Base-by-base conservation (phyloP, 2,329 filamentous ascomycete species). In the Colletotrichum godetiae region DNA sequence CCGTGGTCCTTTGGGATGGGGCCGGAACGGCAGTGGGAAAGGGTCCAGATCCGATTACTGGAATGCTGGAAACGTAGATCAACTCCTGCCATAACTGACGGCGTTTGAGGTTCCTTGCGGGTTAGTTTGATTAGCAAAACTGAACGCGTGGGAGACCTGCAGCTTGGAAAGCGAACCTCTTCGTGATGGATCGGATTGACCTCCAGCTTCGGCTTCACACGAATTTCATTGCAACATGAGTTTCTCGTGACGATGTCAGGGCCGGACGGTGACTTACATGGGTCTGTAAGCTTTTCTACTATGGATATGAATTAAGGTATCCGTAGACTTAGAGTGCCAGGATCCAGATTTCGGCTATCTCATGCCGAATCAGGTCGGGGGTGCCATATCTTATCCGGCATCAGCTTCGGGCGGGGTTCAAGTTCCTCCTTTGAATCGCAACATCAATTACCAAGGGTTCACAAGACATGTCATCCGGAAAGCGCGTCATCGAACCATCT, bases 341-440 rank as follows among this genome's bases (percentile, higher is more conserved):
- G 29, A 58, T 33, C 29, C 10, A 58, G 29, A 31, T 64, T 35
- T 31, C 31, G 61, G 37, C 37, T 49, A n/a, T 49, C 22, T 52
- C 37, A 49, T 35, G 46, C 49, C 61, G 12, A 64, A 64, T 55
- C 61, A 31, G 31, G 49, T 31, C 4, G 19, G 27, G 19, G 19
- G 13, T 15, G n/a, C 55, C 15, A 15, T 56, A 24, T 31, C 35
- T 35, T 58, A 66, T 66, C 63, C 27, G 19, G 10, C 33, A 31
- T 31, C 65, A 49, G 49, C 49, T 63, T 63, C 58, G 49, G 46
- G 63, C 63, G 63, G 52, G 62, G 62, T 66, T 15, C 10, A 42
- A 11, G 19, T 4, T 22, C 8, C 7, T 27, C 4, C 22, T 27
- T 22, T 5, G 60, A 8, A 12, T n/a, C 19, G 15, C 24, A 6